Base-by-base conservation (phyloP, 2,329 filamentous ascomycete species). In the Talaromyces sp. region DNA sequence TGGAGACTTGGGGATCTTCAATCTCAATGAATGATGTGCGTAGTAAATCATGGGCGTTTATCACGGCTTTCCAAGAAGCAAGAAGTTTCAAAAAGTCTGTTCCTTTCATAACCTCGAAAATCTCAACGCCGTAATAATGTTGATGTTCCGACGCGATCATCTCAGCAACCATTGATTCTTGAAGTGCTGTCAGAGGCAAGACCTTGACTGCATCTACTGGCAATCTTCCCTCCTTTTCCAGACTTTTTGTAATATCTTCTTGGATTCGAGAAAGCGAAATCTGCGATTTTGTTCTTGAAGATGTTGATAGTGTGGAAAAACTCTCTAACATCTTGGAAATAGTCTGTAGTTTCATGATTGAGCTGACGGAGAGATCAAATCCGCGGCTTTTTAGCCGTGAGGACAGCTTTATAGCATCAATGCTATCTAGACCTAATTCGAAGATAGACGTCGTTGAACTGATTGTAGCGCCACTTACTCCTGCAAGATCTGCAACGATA, bases 361-460 rank as follows among this genome's bases (percentile, higher is more conserved):
- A 82, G 69, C 91, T 91, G n/a, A 93, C 87, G 0, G 88, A 80
- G 11, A 96, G 74, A 0, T 79, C 73, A 22, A 95, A 78, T 0
- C 83, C 84, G 4, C 78, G 76, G 52, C 83, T 85, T 68, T 85
- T 90, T 1, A 97, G 81, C 62, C 87, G 84, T 0, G 92, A 88
- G 0, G 91, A 90, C 0, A 97, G 79, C 71, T 92, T 96, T 75
- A 97, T 94, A 1, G 90, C 86, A 75, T 97, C 93, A 65, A 97
- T 96, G 72, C 93, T 97, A 79, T 97, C 94, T 7, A 97, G 83
- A 0, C 93, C 93, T 37, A 97, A 83, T 70, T 94, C 88, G 45
- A 96, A 88, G 11, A 97, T 86, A 0, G 89, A 89, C 0, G 86
- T 87, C 7, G 81, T 76, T 60, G 85, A 84, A 1, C 78, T 74